Evolutionary conservation across 2,329 filamentous ascomycete species (phyloP).

Genomic region (Exophiala aquamarina): DNA sequence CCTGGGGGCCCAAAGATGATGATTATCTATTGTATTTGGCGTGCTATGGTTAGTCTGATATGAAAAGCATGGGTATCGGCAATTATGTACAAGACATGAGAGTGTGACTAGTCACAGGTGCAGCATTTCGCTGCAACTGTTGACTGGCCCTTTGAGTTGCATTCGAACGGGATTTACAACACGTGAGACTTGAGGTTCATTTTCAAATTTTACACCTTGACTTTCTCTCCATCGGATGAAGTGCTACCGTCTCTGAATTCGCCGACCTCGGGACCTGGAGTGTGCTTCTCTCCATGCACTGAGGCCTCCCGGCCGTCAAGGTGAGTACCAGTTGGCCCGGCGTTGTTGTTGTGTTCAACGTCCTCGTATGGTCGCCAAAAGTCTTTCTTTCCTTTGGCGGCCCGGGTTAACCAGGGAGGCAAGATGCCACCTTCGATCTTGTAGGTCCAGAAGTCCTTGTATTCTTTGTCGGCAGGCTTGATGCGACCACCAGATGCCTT

Average conservation of each 20-base stretch:
- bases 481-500: slow-evolving; percentile 67
- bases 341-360: slow-evolving; percentile 21
- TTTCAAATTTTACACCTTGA: slow-evolving; percentile 29
- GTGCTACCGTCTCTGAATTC: slow-evolving; percentile 2
- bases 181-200: background rate
- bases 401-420: slow-evolving; percentile 70
- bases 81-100: background rate
- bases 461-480: slow-evolving; percentile 70
- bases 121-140: background rate
- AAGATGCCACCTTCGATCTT: slow-evolving; percentile 72
- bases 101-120: background rate
- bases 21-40: too few relatives aligned
- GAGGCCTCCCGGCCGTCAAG: slow-evolving; percentile 12
- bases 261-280: background rate
- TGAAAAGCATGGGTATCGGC: background rate
- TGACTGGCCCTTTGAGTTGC: background rate
- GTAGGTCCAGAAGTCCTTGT: slow-evolving; percentile 80
- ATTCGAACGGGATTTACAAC: background rate
- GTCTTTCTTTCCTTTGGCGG: slow-evolving; percentile 66
- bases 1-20: too few relatives aligned
- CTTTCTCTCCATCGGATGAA: slow-evolving; percentile 14
- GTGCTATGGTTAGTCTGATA: too few relatives aligned
- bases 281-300: background rate
- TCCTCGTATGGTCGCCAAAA: slow-evolving; percentile 61
- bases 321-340: slow-evolving; percentile 3